Evolutionary conservation across 305 asterid genomes (phyloP).

Genomic region (Fraxinus latifolia): DNA sequence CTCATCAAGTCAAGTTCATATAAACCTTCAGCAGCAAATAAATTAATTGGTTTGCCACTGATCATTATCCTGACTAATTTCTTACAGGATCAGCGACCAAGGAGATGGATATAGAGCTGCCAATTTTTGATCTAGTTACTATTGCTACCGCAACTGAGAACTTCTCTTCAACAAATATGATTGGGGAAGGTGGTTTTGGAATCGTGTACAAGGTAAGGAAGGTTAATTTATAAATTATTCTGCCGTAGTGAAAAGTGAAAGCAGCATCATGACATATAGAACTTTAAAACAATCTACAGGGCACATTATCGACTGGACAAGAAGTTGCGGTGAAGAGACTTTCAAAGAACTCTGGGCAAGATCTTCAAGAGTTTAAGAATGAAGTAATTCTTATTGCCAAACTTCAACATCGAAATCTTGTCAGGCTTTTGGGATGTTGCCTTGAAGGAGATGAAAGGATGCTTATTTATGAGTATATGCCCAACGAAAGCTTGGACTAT

Average conservation of each 20-base stretch:
- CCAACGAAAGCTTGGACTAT: constrained; percentile 3
- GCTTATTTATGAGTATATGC: not conserved
- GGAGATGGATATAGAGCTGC: not conserved
- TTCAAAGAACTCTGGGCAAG: not conserved
- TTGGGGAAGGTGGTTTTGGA: not conserved
- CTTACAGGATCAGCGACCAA: not conserved
- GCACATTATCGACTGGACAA: not conserved
- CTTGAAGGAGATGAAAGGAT: not conserved
- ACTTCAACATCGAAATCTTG: not conserved
- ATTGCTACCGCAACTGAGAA: not conserved
- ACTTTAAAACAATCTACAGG: not conserved
- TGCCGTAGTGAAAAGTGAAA: not conserved
- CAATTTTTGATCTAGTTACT: not conserved
- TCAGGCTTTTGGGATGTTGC: not conserved
- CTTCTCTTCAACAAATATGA: not conserved
- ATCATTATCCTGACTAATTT: not conserved
- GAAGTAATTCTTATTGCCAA: not conserved
- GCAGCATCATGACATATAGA: not conserved
- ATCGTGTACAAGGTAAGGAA: not conserved
- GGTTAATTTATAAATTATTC: not conserved
- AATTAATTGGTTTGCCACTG: not conserved
- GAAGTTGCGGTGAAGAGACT: not conserved
- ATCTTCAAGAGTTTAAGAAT: not conserved
- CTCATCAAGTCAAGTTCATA: not conserved
- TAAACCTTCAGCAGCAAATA: not conserved